Percentiles rank a stretch among this genome's conserved stretches.
Evolutionary conservation across 495 filamentous ascomycete species (phyloP).

Genomic region (Penicillium bialowiezense): DNA sequence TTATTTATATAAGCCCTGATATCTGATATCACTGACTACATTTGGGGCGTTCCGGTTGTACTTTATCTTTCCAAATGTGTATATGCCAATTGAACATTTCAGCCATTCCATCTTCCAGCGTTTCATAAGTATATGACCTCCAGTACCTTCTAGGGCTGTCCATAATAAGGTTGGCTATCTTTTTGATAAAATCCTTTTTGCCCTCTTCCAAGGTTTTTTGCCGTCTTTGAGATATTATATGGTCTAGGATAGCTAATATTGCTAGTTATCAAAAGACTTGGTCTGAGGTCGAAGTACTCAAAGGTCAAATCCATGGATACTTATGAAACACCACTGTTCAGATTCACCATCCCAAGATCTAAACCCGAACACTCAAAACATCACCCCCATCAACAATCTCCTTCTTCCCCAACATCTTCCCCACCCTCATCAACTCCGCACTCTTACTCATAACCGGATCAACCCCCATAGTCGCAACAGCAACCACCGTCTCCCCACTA

Average conservation of each 20-base stretch:
- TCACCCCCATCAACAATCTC: slow-evolving; percentile 73
- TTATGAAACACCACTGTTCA: no score
- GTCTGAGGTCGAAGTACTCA: no score
- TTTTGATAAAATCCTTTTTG: no score
- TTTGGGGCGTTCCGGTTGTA: slow-evolving; percentile 28
- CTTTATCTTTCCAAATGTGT: slow-evolving; percentile 21
- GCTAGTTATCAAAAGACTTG: no score
- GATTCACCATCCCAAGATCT: no score
- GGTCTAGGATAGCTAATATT: no score
- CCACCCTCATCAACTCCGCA: slow-evolving; percentile 81
- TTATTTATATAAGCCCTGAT: slow-evolving; percentile 3
- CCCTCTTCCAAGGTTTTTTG: no score
- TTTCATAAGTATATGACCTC: not conserved
- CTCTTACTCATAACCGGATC: slow-evolving; percentile 84
- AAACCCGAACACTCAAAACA: slow-evolving; percentile 54
- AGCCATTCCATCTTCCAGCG: slow-evolving; percentile 3
- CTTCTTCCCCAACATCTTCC: slow-evolving; percentile 77
- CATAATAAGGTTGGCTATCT: no score
- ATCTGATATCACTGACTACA: slow-evolving; percentile 13
- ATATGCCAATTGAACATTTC: slow-evolving; percentile 17
- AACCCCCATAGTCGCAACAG: slow-evolving; percentile 84
- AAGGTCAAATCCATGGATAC: no score
- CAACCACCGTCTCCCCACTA: slow-evolving; percentile 84
- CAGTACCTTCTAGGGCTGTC: no score
- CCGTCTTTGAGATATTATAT: no score